Base-by-base conservation (phyloP, 345 rosid genomes). In the Streptanthus diversifolius region DNA sequence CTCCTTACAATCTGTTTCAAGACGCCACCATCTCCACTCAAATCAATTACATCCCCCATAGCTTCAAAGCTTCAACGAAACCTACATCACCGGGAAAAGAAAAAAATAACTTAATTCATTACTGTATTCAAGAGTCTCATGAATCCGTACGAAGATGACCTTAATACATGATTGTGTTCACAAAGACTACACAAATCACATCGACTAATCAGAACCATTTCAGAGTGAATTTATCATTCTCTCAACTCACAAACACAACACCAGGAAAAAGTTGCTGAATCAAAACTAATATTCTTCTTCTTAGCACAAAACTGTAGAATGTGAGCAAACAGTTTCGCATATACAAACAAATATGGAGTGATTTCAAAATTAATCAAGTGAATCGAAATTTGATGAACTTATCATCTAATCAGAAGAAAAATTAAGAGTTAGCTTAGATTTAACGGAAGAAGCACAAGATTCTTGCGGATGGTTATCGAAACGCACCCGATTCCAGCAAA, bases 1-100 rank as follows among this genome's bases (percentile, higher is more conserved):
- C 80, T 81, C 68, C 86, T 82, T 17, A 89, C 47, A 41, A 87
- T 82, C 64, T 81, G 79, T 84, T 89, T 90, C 72, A 85, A 14
- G 36, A 93, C 91, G 37, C 97, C 96, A 72, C 90, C 97, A 81
- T 93, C 92, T 18, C 91, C 95, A 52, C 75, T 80, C 76, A 93
- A 83, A 79, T 90, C 91, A 36, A 85, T 53, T 7, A 66, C 76
- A 63, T 89, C 98, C 2, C 82, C 86, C 95, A 86, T 91, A 27
- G 44, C 63, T 80, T 68, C 71, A 43, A 49, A 44, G n/a, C 57
- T 40, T 58, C 72, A 76, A 54, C 52, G 22, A 58, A 49, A 71
- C 63, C 77, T 65, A 56, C 56, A 54, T 54, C 60, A 21, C 40
- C 19, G 8, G 12, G 0, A 45, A 7, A 21, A 32, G 33, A 8